Conservation (phyloP, 2,329 filamentous ascomycete species). For the Zymoseptoria pseudotritici region DNA sequence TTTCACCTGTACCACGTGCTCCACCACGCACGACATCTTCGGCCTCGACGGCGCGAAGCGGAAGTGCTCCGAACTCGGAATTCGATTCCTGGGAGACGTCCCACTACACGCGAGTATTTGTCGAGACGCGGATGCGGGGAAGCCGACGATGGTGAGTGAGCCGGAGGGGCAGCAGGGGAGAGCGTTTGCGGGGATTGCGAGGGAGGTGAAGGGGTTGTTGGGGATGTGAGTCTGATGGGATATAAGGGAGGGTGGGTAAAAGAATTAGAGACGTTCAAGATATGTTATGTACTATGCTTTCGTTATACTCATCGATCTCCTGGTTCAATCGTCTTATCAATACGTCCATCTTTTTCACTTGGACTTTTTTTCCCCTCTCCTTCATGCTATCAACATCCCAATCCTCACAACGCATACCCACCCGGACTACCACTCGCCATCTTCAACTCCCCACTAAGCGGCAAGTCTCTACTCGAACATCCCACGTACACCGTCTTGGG, state of each 20-base stretch:
- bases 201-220: not conserved
- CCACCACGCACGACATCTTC: slow-evolving; percentile 31
- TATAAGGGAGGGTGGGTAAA: too few species aligned
- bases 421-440: not conserved
- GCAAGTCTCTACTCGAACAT: slow-evolving; percentile 50
- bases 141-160: slow-evolving; percentile 83
- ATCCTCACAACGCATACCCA: not conserved
- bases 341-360: too few species aligned
- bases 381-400: too few species aligned
- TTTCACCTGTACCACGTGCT: slow-evolving; percentile 64
- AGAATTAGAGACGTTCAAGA: too few species aligned
- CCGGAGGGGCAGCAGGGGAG: slow-evolving; percentile 64
- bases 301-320: too few species aligned
- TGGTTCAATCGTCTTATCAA: too few species aligned
- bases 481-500: slow-evolving; percentile 56
- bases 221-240: too few species aligned
- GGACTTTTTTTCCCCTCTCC: too few species aligned
- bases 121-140: slow-evolving; percentile 77
- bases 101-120: slow-evolving; percentile 82
- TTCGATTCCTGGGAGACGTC: slow-evolving; percentile 81
- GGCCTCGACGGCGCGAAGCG: slow-evolving; percentile 48
- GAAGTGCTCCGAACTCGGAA: slow-evolving; percentile 63
- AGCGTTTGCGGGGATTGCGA: slow-evolving; percentile 52
- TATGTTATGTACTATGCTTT: too few species aligned
- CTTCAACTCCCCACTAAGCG: slow-evolving; percentile 32